Conservation (phyloP, 257 asterid genomes). For the Solanum paucissectum region DNA sequence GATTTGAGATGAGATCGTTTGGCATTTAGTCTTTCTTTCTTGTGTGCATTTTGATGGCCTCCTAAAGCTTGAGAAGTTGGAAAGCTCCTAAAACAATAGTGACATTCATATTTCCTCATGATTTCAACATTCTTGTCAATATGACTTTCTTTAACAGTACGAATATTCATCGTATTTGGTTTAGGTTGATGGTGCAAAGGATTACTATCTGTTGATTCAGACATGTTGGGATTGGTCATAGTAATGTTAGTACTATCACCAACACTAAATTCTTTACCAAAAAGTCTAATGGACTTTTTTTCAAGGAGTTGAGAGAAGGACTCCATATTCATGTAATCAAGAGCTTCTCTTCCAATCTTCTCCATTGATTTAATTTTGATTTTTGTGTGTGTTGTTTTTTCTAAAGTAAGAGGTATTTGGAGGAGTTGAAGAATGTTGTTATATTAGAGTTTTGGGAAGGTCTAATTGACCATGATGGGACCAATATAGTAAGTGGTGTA, state of each 20-base stretch:
- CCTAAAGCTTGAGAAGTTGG: constrained; percentile 94
- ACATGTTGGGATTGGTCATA: background rate
- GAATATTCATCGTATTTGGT: background rate
- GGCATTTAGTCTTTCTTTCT: constrained; percentile 77
- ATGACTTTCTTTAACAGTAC: background rate
- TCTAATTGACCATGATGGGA: background rate
- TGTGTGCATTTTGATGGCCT: constrained; percentile 95
- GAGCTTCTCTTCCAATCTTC: constrained; percentile 46
- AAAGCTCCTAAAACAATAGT: constrained; percentile 74
- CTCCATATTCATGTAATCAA: constrained; percentile 68
- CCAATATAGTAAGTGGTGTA: background rate
- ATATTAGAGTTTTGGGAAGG: background rate
- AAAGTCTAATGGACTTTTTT: constrained; percentile 53
- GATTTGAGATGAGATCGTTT: constrained; percentile 62
- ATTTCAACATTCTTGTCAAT: constrained; percentile 1
- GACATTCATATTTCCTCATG: constrained; percentile 57
- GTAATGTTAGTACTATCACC: background rate
- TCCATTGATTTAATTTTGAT: constrained; percentile 32
- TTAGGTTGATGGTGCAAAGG: background rate
- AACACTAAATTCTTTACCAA: constrained; percentile 52
- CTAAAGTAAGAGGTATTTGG: background rate
- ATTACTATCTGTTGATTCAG: background rate
- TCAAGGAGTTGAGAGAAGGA: constrained; percentile 51
- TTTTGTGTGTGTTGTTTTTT: background rate
- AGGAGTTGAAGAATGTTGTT: background rate